Conservation (phyloP, 208 protist species). For the Leishmania gerbilli region DNA sequence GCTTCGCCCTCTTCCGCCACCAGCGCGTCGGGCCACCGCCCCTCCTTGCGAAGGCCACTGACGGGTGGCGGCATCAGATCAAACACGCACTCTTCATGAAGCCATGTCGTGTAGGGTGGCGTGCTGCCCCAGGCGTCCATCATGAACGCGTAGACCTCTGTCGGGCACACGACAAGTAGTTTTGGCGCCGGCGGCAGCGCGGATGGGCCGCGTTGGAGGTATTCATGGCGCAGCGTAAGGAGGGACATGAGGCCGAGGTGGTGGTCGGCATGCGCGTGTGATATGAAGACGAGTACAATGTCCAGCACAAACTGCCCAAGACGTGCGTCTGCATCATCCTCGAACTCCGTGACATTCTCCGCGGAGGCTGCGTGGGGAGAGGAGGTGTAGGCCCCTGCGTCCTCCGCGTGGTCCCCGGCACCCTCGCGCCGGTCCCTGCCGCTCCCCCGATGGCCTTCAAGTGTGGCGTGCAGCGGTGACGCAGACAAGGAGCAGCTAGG, state of each 20-base stretch:
- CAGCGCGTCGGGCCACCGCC: background rate
- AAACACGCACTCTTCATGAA: conserved; percentile 64
- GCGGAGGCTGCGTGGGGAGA: no score
- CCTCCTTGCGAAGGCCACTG: background rate
- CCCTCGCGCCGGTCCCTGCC: background rate
- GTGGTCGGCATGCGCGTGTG: conserved; percentile 89
- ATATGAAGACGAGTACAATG: conserved; percentile 82
- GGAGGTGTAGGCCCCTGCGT: background rate
- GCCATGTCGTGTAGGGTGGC: conserved; percentile 42
- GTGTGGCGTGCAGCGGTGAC: background rate
- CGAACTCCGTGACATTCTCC: background rate
- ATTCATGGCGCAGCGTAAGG: conserved; percentile 58
- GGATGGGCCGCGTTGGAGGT: conserved; percentile 6
- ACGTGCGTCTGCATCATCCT: conserved; percentile 2
- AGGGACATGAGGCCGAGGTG: conserved; percentile 82
- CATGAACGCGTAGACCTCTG: conserved; percentile 75
- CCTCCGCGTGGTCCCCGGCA: background rate
- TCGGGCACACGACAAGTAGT: conserved; percentile 72
- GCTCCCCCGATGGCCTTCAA: background rate
- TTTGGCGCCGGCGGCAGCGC: background rate
- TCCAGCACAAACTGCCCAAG: conserved; percentile 47
- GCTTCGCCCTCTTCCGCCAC: no score
- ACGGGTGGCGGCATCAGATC: conserved; percentile 48
- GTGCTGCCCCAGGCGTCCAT: conserved; percentile 48
- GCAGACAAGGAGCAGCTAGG: background rate